Percentiles rank a stretch among this genome's conserved stretches.
phyloP scores from a whole-genome alignment of 257 asterid species.

The Primulina huaijiensis region DNA sequence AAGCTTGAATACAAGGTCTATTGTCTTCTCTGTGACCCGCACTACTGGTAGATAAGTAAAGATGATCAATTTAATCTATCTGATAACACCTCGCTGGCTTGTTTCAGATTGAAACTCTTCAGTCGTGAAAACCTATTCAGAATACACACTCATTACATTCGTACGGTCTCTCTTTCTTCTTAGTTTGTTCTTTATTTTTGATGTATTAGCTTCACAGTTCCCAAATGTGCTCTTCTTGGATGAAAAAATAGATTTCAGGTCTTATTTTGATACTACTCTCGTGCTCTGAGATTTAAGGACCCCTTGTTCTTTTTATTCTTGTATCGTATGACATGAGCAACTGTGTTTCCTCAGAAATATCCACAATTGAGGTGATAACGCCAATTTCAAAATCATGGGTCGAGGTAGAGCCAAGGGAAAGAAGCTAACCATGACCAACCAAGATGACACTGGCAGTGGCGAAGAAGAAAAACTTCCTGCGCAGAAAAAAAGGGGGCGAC shows the following conservation, averaged over 20 bases:
- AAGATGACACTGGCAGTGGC: conserved; percentile 42
- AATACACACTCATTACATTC: neutral
- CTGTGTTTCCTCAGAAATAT: conserved; percentile 23
- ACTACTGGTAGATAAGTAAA: neutral
- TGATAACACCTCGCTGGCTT: neutral
- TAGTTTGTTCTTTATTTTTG: neutral
- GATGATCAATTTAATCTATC: neutral
- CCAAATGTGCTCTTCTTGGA: neutral
- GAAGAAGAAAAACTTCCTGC: conserved; percentile 53
- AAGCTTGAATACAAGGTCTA: neutral
- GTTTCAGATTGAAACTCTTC: conserved; percentile 5
- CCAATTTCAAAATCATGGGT: conserved; percentile 34
- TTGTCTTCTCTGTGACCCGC: neutral
- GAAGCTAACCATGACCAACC: conserved; percentile 33
- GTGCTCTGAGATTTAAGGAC: neutral
- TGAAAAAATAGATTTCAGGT: neutral
- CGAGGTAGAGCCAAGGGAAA: conserved; percentile 48
- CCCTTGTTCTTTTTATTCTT: neutral
- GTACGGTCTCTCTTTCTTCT: neutral
- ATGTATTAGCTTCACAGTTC: neutral
- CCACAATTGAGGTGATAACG: conserved; percentile 6
- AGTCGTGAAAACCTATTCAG: neutral
- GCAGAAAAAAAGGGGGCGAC: conserved; percentile 57
- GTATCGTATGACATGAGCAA: conserved; percentile 9
- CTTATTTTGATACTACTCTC: neutral